phyloP scores from a whole-genome alignment of 495 filamentous ascomycete species.

The Penicillium canariense region DNA sequence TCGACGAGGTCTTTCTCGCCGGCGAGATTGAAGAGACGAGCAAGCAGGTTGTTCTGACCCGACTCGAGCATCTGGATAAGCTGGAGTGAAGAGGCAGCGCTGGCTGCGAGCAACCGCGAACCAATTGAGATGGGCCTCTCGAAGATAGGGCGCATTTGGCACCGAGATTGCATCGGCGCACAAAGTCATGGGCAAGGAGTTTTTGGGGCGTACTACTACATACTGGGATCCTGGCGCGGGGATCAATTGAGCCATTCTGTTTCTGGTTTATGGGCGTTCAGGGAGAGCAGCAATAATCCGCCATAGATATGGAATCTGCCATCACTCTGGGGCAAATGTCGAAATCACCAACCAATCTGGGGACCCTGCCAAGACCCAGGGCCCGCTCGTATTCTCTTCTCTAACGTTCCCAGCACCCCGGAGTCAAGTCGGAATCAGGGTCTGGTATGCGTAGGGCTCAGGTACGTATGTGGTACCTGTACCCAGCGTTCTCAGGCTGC shows the following conservation, averaged over 20 bases:
- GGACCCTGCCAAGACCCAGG: conserved; percentile 17
- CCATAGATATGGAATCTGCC: conserved; percentile 12
- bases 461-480: background rate
- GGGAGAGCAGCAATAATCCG: background rate
- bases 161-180: conserved; percentile 13
- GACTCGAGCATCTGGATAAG: conserved; percentile 95
- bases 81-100: conserved; percentile 60
- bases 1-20: conserved; percentile 95
- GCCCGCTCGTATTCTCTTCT: conserved; percentile 17
- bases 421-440: background rate
- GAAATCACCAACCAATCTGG: conserved; percentile 21
- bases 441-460: background rate
- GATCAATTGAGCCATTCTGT: background rate
- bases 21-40: conserved; percentile 98
- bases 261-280: conserved; percentile 7
- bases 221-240: background rate
- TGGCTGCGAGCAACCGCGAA: background rate
- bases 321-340: conserved; percentile 25
- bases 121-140: background rate
- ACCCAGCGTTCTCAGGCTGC: background rate
- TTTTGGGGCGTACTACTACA: conserved; percentile 8
- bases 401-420: background rate
- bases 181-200: conserved; percentile 28
- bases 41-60: conserved; percentile 93
- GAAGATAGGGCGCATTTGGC: background rate